phyloP scores from a whole-genome alignment of 169 alveolate species.

The Plasmodium chabaudi region DNA sequence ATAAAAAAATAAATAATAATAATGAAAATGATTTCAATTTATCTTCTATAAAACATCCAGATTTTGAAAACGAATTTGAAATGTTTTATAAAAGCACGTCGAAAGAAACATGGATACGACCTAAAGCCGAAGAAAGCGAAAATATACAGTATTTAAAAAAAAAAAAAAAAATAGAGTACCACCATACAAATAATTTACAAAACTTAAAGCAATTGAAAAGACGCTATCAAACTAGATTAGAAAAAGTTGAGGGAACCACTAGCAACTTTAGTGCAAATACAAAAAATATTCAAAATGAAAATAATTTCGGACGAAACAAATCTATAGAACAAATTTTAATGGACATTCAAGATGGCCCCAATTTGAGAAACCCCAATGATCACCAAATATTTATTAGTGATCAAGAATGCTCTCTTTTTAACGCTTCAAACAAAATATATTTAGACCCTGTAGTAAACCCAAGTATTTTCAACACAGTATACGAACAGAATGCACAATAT shows the following conservation, averaged over 20 bases:
- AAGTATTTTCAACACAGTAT: neutral
- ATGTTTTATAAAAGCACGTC: slow-evolving; percentile 8
- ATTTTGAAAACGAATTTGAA: slow-evolving; percentile 37
- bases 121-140: neutral
- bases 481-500: no score
- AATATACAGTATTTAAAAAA: neutral
- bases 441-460: neutral
- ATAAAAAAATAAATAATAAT: neutral
- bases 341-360: neutral
- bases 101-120: neutral
- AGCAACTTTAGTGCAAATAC: no score
- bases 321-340: neutral
- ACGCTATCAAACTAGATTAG: neutral
- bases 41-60: slow-evolving; percentile 15
- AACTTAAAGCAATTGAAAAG: neutral
- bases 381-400: neutral
- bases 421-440: no score
- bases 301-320: no score
- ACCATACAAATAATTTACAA: neutral
- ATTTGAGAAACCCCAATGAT: neutral
- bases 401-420: no score
- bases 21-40: slow-evolving; percentile 12
- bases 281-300: no score
- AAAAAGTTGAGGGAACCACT: neutral
- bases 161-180: neutral